Evolutionary conservation across 73 alveolate genomes (phyloP).

Genomic region (Paraurostyla sp.): DNA sequence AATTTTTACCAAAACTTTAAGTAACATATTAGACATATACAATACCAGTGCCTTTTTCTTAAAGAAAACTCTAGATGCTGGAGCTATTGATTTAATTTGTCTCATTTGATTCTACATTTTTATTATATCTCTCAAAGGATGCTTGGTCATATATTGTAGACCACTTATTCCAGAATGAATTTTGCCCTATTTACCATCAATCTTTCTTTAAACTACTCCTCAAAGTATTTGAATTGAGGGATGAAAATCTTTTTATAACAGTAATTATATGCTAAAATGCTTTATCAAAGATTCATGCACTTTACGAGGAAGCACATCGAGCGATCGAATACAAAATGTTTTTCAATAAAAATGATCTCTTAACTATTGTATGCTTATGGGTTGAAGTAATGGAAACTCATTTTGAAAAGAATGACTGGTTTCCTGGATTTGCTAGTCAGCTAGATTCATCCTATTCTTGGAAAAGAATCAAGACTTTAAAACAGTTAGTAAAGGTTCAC

Average conservation of each 20-base stretch:
- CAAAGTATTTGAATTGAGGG: constrained; percentile 18
- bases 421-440: constrained; percentile 38
- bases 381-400: constrained; percentile 25
- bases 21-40: constrained; percentile 18
- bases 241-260: constrained; percentile 58
- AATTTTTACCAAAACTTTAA: not conserved
- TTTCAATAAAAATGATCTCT: constrained; percentile 13
- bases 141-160: constrained; percentile 63
- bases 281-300: not conserved
- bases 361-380: not conserved
- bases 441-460: constrained; percentile 59
- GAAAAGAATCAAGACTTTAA: constrained; percentile 26
- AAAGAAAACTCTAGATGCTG: constrained; percentile 38
- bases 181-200: constrained; percentile 3
- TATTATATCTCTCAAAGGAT: constrained; percentile 53
- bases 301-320: constrained; percentile 1
- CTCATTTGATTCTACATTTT: constrained; percentile 29
- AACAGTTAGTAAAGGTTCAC: not conserved
- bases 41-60: not conserved
- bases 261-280: constrained; percentile 57
- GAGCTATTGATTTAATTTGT: constrained; percentile 28
- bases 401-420: constrained; percentile 14
- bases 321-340: constrained; percentile 27
- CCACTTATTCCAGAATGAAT: constrained; percentile 21
- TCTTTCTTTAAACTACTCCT: constrained; percentile 41